Percentiles rank a stretch among this genome's conserved stretches.
Evolutionary conservation across 2,329 filamentous ascomycete species (phyloP).

Genomic region (Fusarium mangiferae): DNA sequence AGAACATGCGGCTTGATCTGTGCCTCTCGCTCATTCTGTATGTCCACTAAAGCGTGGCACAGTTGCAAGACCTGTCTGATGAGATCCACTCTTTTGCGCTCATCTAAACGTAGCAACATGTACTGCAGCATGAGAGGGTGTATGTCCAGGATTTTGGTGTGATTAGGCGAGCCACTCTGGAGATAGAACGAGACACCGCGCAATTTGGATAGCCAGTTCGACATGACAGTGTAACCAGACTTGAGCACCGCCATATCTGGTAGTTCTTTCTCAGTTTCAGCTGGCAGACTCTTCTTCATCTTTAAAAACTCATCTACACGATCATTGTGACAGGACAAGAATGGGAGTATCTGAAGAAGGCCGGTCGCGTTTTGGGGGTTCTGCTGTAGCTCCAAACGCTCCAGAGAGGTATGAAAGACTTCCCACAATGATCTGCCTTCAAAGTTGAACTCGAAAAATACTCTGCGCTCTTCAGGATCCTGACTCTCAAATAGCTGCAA

Average conservation of each 20-base stretch:
- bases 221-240: neutral
- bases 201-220: accelerated
- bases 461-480: neutral
- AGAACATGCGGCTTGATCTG: neutral
- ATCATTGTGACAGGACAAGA: neutral
- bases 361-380: accelerated
- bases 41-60: too few species aligned
- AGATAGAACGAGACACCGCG: neutral
- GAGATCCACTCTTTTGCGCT: accelerated
- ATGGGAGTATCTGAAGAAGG: neutral
- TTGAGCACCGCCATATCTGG: neutral
- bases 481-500: neutral
- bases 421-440: neutral
- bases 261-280: neutral
- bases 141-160: neutral
- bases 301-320: neutral
- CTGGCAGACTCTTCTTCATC: neutral
- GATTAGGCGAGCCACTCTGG: accelerated
- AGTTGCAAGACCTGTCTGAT: neutral
- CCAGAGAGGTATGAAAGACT: neutral
- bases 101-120: neutral
- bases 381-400: neutral
- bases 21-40: too few species aligned
- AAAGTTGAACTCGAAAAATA: neutral
- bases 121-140: neutral